Base-by-base conservation (phyloP, 768 basidiomycete species). In the Inosperma sp. region DNA sequence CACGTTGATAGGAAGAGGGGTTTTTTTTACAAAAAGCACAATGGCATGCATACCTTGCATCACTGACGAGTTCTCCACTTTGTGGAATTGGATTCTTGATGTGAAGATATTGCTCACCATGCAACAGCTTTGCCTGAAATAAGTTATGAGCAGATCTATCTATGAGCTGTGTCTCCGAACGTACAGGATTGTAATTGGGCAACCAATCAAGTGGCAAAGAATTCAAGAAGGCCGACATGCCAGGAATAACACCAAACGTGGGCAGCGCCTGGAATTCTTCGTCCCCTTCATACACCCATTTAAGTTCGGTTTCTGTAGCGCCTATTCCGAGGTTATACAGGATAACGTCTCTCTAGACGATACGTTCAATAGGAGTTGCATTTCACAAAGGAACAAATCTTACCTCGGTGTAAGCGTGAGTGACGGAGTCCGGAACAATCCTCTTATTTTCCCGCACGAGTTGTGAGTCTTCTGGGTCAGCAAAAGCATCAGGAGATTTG, bases 291-390 rank as follows among this genome's bases (percentile, higher is more conserved):
- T 82, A 98, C 9, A 84, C 83, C 86, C 91, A 93, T 56, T 92
- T 82, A 5, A 97, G 78, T 51, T 99, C 93, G 60, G 88, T 81
- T 70, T 87, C 93, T 1, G 86, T 94, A 19, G 94, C 96, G 9
- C 96, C 96, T 51, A 98, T 70, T 30, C 95, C 94, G 29, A 98
- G 75, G 69, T 97, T 97, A 73, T 98, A 99, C 8, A 98, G 73
- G 56, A 96, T 87, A 30, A 97, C 81, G 63, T 98, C 93, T 23
- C 88, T 79, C 73, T 79, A 25, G 16, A 30, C 30, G n/a, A 13
- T 52, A 29, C 14, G n/a, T 13, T 48, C 43, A 40, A 12, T 34
- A 35, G 12, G 23, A 19, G 46, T 22, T 29, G 19, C 22, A 35
- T 26, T 40, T 23, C 5, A 30, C 31, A 22, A 13, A 17, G 5